phyloP scores from a whole-genome alignment of 305 asterid species.

The Lippia alba region DNA sequence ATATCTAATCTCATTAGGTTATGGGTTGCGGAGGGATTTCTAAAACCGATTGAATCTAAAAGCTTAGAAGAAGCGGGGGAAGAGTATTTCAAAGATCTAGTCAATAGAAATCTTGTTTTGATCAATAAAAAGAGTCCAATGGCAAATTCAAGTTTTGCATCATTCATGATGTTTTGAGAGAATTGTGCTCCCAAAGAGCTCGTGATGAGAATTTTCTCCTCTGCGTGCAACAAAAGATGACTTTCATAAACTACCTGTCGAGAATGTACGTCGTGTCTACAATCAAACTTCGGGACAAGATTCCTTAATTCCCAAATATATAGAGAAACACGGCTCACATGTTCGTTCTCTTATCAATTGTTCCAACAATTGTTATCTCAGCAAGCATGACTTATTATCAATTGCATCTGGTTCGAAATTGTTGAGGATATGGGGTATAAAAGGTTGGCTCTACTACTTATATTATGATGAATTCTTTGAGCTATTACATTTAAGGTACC shows the following conservation, averaged over 20 bases:
- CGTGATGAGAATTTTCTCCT: not conserved
- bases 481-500: not conserved
- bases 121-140: not conserved
- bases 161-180: not conserved
- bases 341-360: not conserved
- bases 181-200: not conserved
- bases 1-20: not conserved
- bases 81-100: not conserved
- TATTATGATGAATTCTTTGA: not conserved
- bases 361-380: too few relatives aligned
- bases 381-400: not conserved
- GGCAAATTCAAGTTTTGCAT: not conserved
- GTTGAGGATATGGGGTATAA: not conserved
- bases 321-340: not conserved
- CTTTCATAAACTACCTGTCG: not conserved
- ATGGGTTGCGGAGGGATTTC: not conserved
- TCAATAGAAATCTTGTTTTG: not conserved
- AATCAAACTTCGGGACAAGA: not conserved
- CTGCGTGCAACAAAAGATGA: not conserved
- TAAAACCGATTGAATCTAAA: not conserved
- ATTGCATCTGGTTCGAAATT: not conserved
- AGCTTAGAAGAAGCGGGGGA: not conserved
- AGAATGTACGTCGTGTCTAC: not conserved
- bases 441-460: too few relatives aligned
- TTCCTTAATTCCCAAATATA: not conserved